Evolutionary conservation across 768 basidiomycete species (phyloP).

Genomic region (Rubroboletus satanas): DNA sequence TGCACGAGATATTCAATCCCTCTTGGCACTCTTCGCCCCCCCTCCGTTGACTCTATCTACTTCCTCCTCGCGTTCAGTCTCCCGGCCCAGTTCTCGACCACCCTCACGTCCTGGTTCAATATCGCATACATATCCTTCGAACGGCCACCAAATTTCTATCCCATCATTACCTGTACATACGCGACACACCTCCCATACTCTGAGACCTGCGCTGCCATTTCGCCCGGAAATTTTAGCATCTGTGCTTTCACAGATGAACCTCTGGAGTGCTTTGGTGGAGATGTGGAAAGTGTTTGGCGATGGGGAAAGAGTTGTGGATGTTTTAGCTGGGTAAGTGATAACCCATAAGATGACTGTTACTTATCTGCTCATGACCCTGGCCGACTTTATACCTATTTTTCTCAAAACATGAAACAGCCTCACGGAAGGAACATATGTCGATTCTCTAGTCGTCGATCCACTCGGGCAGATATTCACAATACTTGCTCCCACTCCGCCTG

Average conservation of each 20-base stretch:
- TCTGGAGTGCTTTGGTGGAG: constrained; percentile 26
- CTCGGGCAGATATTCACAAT: constrained; percentile 28
- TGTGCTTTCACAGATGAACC: constrained; percentile 13
- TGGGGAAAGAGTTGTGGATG: constrained; percentile 18
- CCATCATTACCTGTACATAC: constrained; percentile 10
- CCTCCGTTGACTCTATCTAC: not conserved
- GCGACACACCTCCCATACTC: constrained; percentile 1
- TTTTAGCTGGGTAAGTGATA: constrained; percentile 25
- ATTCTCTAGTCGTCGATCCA: constrained; percentile 25
- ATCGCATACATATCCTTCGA: constrained; percentile 7
- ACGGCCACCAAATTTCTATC: not conserved
- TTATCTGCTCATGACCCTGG: not conserved
- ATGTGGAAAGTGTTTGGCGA: constrained; percentile 26
- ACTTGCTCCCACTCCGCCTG: constrained; percentile 13
- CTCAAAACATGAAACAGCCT: constrained; percentile 13
- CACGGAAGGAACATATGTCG: constrained; percentile 23
- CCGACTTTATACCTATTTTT: not conserved
- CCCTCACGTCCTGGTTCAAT: constrained; percentile 22
- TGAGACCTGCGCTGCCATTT: constrained; percentile 12
- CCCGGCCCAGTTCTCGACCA: constrained; percentile 21
- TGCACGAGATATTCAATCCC: constrained; percentile 19
- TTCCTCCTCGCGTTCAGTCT: constrained; percentile 17
- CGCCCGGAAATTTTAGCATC: constrained; percentile 18
- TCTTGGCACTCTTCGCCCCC: constrained; percentile 20
- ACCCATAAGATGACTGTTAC: not conserved